Conservation (phyloP, 441 rosid genomes). For the Mallotus repandus region DNA sequence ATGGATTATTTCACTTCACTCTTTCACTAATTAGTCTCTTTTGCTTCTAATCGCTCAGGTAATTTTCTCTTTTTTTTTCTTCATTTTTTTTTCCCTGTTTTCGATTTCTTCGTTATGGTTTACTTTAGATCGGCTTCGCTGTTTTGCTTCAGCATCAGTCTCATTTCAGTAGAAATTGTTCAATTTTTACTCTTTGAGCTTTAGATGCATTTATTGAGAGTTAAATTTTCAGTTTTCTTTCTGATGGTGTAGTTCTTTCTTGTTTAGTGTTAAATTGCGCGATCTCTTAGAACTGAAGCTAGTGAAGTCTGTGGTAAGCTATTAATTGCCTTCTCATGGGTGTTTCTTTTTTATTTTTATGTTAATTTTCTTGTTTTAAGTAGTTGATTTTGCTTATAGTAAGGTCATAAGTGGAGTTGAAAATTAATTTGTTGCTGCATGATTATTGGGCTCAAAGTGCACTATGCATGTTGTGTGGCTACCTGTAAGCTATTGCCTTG, state of each 20-base stretch:
- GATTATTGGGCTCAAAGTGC: too few species aligned
- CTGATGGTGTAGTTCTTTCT: slow-evolving; percentile 15
- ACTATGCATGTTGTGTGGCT: background rate
- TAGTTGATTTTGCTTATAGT: background rate
- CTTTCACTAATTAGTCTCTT: slow-evolving; percentile 25
- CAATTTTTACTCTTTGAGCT: background rate
- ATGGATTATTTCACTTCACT: slow-evolving; percentile 44
- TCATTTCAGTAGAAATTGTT: slow-evolving; percentile 19
- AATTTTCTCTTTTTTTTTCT: background rate
- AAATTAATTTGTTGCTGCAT: too few species aligned
- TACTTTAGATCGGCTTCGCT: slow-evolving; percentile 31
- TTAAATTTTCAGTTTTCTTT: slow-evolving; percentile 1
- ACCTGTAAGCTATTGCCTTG: background rate
- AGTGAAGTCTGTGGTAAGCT: slow-evolving; percentile 25
- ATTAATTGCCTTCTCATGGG: background rate
- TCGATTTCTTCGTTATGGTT: slow-evolving; percentile 3
- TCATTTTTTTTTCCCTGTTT: background rate
- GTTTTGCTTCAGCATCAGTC: slow-evolving; percentile 3
- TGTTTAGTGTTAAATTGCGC: slow-evolving; percentile 16
- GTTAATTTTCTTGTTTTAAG: too few species aligned
- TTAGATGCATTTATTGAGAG: slow-evolving; percentile 1
- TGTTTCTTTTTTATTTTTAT: too few species aligned
- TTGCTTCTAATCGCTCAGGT: slow-evolving; percentile 29
- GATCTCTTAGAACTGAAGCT: slow-evolving; percentile 32
- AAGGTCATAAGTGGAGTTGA: background rate